Base-by-base conservation (phyloP, 495 filamentous ascomycete species). In the Penicillium manginii region DNA sequence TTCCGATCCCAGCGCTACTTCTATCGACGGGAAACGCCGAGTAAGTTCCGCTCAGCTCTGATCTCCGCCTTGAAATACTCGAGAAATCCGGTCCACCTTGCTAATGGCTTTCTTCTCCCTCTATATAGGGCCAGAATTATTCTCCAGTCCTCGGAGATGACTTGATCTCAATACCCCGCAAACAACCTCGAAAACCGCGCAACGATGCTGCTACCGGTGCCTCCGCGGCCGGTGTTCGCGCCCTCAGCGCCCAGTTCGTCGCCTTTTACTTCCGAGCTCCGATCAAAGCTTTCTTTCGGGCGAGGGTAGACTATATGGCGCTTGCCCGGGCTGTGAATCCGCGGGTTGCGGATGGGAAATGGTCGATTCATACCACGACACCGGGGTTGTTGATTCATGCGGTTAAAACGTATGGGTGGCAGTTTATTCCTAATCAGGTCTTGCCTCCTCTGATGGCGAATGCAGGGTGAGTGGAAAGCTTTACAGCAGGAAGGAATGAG, bases 261-360 rank as follows among this genome's bases (percentile, higher is more conserved):
- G 86, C 91, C 22, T 96, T 96, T 63, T 97, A 94, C 71, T 97
- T 96, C 64, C 79, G 92, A 57, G 90, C 91, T 2, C 92, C 92
- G 2, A 86, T 91, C 29, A 96, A 96, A 70, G 88, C 91, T 3
- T 97, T 97, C 71, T 93, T 97, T 70, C 83, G 89, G 52, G 91
- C 88, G 4, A 78, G 92, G 53, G 91, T 97, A 60, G 92, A 97
- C 80, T 96, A 88, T 80, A 72, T 81, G 83, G 86, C 83, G 39
- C 87, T 86, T 77, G 86, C 86, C 35, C 73, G 86, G 64, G 87
- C 87, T 57, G 84, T 90, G 58, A 88, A 87, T 64, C 88, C 88
- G 9, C 73, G 75, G 54, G 77, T 83, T 19, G 75, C 78, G 47
- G 78, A 80, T 49, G 77, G 80, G 42, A 67, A 75, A 54, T 91